Evolutionary conservation across 2,329 filamentous ascomycete genomes (phyloP), one percentile per base, ranked within the genome.

Genomic region (Calonectria pauciramosa): DNA sequence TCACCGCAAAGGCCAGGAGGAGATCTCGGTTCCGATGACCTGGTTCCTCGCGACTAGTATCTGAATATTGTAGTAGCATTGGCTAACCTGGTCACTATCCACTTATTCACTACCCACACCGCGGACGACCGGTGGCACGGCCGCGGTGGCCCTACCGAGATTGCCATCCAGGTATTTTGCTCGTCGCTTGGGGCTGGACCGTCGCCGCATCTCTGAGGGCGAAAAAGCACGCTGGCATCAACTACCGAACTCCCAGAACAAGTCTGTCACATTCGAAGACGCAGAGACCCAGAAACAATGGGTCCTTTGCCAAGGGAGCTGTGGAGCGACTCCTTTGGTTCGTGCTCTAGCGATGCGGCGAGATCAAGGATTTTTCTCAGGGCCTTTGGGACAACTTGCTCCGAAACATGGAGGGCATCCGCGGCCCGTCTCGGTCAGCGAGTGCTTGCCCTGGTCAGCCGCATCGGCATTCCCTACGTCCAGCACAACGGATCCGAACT

Each of bases 141-240:
- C 34, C 90, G 91, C 63, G 93, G 92, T 52, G 92, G 94, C 77
- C 92, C 92, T 0, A 85, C 83, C 0, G 93, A 95, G 78, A 94
- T 95, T 74, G 93, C 93, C 2, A 93, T 95, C 59, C 93, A 95
- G 78, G 93, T 95, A 0, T 94, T 95, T 95, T 80, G 92, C 93
- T 11, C 91, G 90, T 52, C 91, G 93, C 16, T 95, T 95, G 81
- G 86, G 20, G 90, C 70, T 91, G 91, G 92, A 92, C 74, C 88
- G 90, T 11, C 85, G 88, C 20, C 85, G 86, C 11, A 88, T 90
- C 77, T 89, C 88, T 0, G 85, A 86, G 16, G 90, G 88, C 3
- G 86, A 90, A 1, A 84, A 84, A 5, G 85, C 89, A 0, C 79
- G 86, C 34, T 93, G 91, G 91, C 86, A 85, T 26, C 87, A 93